Evolutionary conservation across 1,284 basidiomycete species (phyloP), one percentile per base, ranked within the genome.

Genomic region (Paramarasmius palmivorus): DNA sequence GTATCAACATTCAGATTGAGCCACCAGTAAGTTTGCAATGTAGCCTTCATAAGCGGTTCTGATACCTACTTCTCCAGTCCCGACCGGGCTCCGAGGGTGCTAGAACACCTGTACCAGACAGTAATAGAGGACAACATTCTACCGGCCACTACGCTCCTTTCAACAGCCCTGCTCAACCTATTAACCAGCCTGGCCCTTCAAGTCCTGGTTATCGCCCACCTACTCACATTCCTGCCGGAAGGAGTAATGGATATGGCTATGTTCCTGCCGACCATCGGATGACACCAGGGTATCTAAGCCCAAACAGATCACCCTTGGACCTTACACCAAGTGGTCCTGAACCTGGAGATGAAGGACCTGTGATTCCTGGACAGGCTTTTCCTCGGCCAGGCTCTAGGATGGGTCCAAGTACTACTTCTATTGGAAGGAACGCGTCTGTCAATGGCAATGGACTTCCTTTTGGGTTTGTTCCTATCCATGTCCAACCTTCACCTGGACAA

Each of bases 281-380:
- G 29, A 23, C n/a, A 32, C 44, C 44, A 29, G 44, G 44, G 4
- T 46, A 46, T 46, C 25, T 46, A 8, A 46, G 44, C 32, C 44
- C 44, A 19, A 46, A 46, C 17, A 10, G 44, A 9, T 46, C 44
- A 46, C 44, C 44, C 15, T 9, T 46, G 25, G 44, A 46, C 14
- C 32, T 46, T n/a, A 26, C 25, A 26, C 25, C 44, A n/a, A 32
- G 25, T 29, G 29, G 25, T 7, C 25, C 12, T 7, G 4, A 23
- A 5, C 25, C 25, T 32, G 25, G n/a, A 4, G 17, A 26, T 32
- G 44, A 29, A n/a, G 25, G 25, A 15, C 44, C 44, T 14, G 44
- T 46, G 8, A 46, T 46, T 3, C 44, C 44, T 46, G 44, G 44
- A 9, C 22, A 26, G 26, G 29, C 14, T 10, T 26, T 29, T 6